Evolutionary conservation across 2,329 filamentous ascomycete species (phyloP), one percentile per base, ranked within the genome.

Genomic region (Botryosphaeria dothidea): DNA sequence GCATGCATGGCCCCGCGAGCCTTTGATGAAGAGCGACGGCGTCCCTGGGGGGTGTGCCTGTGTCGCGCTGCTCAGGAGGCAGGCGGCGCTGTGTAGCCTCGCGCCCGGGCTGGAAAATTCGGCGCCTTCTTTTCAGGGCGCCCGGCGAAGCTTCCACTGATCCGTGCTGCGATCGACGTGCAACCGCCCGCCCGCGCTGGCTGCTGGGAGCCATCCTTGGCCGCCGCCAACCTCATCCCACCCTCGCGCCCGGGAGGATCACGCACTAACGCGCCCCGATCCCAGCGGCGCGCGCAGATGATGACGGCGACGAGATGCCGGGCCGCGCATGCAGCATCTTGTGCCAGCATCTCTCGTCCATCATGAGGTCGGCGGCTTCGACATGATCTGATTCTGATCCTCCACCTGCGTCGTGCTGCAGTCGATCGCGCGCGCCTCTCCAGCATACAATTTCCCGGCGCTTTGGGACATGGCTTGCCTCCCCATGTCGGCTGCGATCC

Each of bases 81-180:
- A 15, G 13, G 56, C 23, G 17, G 38, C 27, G 56, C 27, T 27
- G 38, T 21, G 56, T 45, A 21, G 56, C 56, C 56, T 34, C 25
- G n/a, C 27, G 27, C 17, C 49, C 49, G 49, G 49, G 56, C 19
- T 36, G 25, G 38, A 46, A 58, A 46, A 46, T 60, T 60, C 25
- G 56, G 46, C 41, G 56, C 56, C 56, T 46, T 45, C 43, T 34
- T 41, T 11, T n/a, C 31, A 48, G 45, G 45, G 45, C 45, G 45
- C 25, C 38, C 56, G 19, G 38, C 56, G 41, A 60, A 60, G 41
- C 56, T 60, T 60, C 56, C 38, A 46, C 41, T 60, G 56, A 60
- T 60, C 56, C 56, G 56, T 60, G 56, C 56, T 60, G 56, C 38
- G 56, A 60, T 60, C 56, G 56, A 60, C 56, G 56, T 60, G 56